Evolutionary conservation across 306 rosid species (phyloP).

Genomic region (Dalbergia oliveri): DNA sequence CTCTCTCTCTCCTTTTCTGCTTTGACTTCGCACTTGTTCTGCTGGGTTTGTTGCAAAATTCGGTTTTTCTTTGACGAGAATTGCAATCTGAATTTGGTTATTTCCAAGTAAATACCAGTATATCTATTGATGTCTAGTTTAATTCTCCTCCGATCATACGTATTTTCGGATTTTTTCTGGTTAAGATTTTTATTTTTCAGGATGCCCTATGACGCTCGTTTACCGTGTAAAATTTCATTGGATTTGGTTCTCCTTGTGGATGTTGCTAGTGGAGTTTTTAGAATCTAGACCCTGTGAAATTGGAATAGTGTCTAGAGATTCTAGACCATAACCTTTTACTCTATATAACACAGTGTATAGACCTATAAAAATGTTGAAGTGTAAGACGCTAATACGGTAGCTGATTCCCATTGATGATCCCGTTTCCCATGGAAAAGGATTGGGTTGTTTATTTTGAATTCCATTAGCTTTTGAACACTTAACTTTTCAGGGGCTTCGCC

Average conservation of each 20-base stretch:
- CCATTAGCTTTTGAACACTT: neutral
- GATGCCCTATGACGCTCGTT: neutral
- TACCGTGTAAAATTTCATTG: neutral
- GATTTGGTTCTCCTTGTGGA: neutral
- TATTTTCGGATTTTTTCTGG: neutral
- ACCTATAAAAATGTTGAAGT: neutral
- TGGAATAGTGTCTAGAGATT: neutral
- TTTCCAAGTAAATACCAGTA: no score
- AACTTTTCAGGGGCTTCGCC: no score
- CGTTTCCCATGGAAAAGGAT: neutral
- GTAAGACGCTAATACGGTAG: no score
- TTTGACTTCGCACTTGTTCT: neutral
- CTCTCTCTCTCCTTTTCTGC: constrained; percentile 31
- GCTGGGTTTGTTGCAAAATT: neutral
- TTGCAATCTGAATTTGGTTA: constrained; percentile 7
- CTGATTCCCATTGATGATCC: no score
- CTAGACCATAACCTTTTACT: neutral
- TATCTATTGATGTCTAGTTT: neutral
- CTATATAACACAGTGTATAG: neutral
- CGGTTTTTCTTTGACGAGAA: neutral
- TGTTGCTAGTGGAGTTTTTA: neutral
- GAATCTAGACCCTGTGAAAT: neutral
- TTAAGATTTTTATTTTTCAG: neutral
- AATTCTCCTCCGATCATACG: neutral
- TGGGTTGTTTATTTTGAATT: neutral